Evolutionary conservation across 345 rosid genomes (phyloP).

Genomic region (Acer saccharum): DNA sequence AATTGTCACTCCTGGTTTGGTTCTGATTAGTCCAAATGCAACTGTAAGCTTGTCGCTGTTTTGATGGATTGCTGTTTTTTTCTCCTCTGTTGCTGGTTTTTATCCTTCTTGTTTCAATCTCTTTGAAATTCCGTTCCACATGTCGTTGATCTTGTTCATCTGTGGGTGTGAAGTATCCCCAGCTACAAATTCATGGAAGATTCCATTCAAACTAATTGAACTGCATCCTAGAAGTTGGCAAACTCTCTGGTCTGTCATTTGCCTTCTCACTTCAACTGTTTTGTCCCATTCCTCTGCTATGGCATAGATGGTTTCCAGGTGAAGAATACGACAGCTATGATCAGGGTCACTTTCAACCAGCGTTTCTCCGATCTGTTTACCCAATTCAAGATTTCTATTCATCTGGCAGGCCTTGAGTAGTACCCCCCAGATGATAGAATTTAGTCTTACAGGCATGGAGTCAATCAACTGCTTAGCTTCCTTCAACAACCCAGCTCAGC

Average conservation of each 20-base stretch:
- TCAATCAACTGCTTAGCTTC: constrained; percentile 53
- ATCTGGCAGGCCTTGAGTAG: constrained; percentile 64
- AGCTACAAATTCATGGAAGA: constrained; percentile 56
- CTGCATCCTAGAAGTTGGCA: too few species aligned
- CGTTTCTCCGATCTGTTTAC: constrained; percentile 52
- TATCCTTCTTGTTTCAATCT: constrained; percentile 48
- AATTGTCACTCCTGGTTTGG: constrained; percentile 42
- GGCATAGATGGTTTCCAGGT: constrained; percentile 57
- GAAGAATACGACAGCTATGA: constrained; percentile 66
- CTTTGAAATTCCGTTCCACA: constrained; percentile 42
- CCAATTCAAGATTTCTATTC: constrained; percentile 50
- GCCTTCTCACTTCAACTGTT: constrained; percentile 49
- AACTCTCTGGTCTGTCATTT: too few species aligned
- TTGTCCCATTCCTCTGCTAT: constrained; percentile 56
- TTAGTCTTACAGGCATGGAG: constrained; percentile 61
- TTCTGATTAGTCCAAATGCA: constrained; percentile 54
- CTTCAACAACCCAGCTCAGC: constrained; percentile 64
- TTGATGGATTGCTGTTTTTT: constrained; percentile 52
- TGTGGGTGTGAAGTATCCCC: constrained; percentile 24
- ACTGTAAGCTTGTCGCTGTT: constrained; percentile 73
- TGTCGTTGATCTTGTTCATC: constrained; percentile 37
- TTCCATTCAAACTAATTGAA: constrained; percentile 54
- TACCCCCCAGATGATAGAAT: constrained; percentile 67
- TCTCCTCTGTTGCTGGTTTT: constrained; percentile 49
- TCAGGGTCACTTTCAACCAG: constrained; percentile 49